Base-by-base conservation (phyloP, 208 protist genomes). In the Naegleria lovaniensis region DNA sequence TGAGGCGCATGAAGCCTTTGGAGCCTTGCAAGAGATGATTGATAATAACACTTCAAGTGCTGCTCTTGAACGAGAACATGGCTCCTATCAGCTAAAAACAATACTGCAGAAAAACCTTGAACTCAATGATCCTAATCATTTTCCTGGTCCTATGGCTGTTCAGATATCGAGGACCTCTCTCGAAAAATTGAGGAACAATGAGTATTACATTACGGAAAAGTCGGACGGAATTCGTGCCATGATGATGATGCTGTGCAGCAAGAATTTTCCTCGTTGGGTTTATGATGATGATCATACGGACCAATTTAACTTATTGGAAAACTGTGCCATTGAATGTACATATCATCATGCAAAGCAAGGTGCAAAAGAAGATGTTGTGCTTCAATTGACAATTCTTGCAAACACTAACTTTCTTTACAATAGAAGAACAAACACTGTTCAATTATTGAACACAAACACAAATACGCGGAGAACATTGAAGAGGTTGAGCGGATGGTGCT, bases 161-260 rank as follows among this genome's bases (percentile, higher is more conserved):
- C 85, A 89, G 40, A 25, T 89, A 11, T 25, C 16, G 16, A 89
- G 85, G n/a, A 59, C 11, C 19, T 29, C 39, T 29, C 51, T 89
- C 15, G 4, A 55, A 16, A 7, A n/a, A 33, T 0, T 89, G 5
- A 58, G 33, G 0, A 48, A 89, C 1, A 3, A 67, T n/a, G 33
- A 89, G 7, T 89, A 89, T 40, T 89, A 40, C 4, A 89, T 89
- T 41, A 89, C 85, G 41, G 85, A 89, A 40, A 89, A 89, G 40
- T 67, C 48, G 22, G 85, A 89, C 39, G 85, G 85, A 67, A 40
- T 89, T 13, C 51, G 85, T 29, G 41, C 48, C 41, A 89, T 89
- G 85, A 38, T 59, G 16, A n/a, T 89, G 5, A 40, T 19, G 11
- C 11, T 67, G 0, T 22, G 19, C 25, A 40, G 33, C 5, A 22